Percentiles rank a stretch among this genome's conserved stretches.
phyloP scores from a whole-genome alignment of 768 basidiomycete species.

The Termitomyces sp. region DNA sequence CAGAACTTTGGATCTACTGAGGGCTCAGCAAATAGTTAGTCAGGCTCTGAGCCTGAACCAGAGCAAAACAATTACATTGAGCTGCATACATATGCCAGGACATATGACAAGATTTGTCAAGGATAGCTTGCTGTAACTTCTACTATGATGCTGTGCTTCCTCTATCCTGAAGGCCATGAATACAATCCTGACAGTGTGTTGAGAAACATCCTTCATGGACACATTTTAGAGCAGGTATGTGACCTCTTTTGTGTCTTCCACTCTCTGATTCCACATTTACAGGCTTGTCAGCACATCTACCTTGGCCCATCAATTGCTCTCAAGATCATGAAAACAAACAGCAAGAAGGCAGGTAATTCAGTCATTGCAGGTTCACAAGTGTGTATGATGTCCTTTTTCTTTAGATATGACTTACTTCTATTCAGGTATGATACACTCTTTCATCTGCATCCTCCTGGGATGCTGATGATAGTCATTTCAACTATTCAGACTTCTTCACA shows the following conservation, averaged over 20 bases:
- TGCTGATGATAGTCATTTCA: conserved; percentile 1
- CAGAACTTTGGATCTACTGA: no score
- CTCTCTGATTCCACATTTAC: conserved; percentile 6
- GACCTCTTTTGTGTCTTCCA: background rate
- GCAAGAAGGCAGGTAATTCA: conserved; percentile 14
- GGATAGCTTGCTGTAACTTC: background rate
- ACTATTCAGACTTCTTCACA: conserved; percentile 11
- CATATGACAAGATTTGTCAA: background rate
- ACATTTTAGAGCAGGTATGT: conserved; percentile 2
- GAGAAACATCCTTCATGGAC: background rate
- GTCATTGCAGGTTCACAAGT: conserved; percentile 15
- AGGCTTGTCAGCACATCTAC: no score
- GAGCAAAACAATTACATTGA: no score
- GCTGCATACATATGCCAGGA: background rate
- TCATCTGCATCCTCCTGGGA: conserved; percentile 5
- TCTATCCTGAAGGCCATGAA: conserved; percentile 8
- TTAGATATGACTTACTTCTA: background rate
- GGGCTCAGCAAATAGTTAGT: no score
- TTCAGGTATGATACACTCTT: conserved; percentile 7
- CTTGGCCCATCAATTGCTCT: conserved; percentile 16
- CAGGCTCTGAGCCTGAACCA: no score
- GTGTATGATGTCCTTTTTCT: background rate
- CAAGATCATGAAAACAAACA: conserved; percentile 1
- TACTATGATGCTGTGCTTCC: conserved; percentile 7
- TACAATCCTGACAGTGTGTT: background rate